phyloP scores from a whole-genome alignment of 345 rosid species.

The Dovyalis caffra region DNA sequence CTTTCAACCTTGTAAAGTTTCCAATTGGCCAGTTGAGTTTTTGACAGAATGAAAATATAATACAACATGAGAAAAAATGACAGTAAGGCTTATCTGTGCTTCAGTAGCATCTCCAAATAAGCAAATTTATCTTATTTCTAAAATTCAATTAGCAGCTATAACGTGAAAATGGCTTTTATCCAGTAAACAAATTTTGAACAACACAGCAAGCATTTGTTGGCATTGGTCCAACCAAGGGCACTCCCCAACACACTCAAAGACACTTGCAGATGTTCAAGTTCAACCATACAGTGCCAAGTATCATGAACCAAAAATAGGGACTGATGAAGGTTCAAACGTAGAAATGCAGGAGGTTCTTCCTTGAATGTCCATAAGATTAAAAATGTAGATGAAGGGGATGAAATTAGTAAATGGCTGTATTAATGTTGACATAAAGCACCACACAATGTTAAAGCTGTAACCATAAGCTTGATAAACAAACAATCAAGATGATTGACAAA shows the following conservation, averaged over 20 bases:
- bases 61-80: neutral
- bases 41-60: neutral
- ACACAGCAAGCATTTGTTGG: neutral
- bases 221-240: neutral
- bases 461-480: neutral
- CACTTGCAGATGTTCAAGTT: neutral
- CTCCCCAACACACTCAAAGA: neutral
- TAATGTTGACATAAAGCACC: neutral
- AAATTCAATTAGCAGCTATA: neutral
- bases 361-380: neutral
- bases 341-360: neutral
- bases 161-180: neutral
- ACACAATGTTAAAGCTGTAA: neutral
- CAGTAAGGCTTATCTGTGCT: neutral
- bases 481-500: neutral
- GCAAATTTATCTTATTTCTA: neutral
- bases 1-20: constrained; percentile 61
- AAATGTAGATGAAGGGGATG: neutral
- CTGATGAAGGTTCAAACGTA: neutral
- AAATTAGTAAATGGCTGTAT: neutral
- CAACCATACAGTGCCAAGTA: neutral
- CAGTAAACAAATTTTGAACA: neutral
- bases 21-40: constrained; percentile 4
- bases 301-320: neutral
- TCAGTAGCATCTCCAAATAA: neutral